A percentile compares a stretch with the other conserved stretches of the same genome.
Conservation (phyloP, 2,329 filamentous ascomycete genomes). For the Chrysosporium queenslandicum region DNA sequence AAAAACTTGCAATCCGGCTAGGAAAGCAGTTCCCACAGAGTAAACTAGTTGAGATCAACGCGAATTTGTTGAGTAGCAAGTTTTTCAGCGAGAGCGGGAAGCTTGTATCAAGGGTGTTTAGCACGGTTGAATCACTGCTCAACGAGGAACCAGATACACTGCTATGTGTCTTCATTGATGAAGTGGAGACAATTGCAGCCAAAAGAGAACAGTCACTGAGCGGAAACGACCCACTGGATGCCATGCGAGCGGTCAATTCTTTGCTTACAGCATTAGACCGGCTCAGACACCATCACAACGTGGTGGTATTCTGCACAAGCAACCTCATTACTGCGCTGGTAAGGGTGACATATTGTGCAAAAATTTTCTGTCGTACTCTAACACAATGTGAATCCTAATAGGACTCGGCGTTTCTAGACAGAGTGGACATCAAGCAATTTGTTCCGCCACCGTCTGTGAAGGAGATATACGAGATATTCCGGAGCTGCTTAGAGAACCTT, state of each 20-base stretch:
- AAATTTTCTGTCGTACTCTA: not conserved
- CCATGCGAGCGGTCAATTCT: slow-evolving; percentile 42
- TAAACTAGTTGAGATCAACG: slow-evolving; percentile 40
- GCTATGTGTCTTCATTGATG: slow-evolving; percentile 41
- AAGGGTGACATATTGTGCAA: slow-evolving; percentile 10
- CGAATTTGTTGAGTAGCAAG: slow-evolving; percentile 39
- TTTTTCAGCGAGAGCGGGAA: slow-evolving; percentile 42
- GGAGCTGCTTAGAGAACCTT: slow-evolving; percentile 40
- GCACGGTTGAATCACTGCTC: slow-evolving; percentile 29
- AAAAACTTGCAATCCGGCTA: slow-evolving; percentile 43
- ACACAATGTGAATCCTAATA: slow-evolving; percentile 8
- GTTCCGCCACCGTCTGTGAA: slow-evolving; percentile 33
- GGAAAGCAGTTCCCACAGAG: slow-evolving; percentile 32
- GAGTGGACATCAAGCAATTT: slow-evolving; percentile 40
- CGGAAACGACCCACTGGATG: slow-evolving; percentile 39
- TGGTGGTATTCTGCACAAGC: slow-evolving; percentile 43
- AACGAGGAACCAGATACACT: slow-evolving; percentile 34
- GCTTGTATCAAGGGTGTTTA: slow-evolving; percentile 36
- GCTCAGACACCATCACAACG: slow-evolving; percentile 34
- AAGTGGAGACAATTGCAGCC: slow-evolving; percentile 42
- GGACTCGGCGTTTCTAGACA: slow-evolving; percentile 42
- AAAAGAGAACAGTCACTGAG: slow-evolving; percentile 33
- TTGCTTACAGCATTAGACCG: slow-evolving; percentile 42
- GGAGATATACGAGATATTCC: slow-evolving; percentile 41
- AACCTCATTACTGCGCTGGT: slow-evolving; percentile 39